A percentile compares a stretch with the other conserved stretches of the same genome.
Conservation (phyloP, 2,329 filamentous ascomycete species). For the Dactylellina leptospora region DNA sequence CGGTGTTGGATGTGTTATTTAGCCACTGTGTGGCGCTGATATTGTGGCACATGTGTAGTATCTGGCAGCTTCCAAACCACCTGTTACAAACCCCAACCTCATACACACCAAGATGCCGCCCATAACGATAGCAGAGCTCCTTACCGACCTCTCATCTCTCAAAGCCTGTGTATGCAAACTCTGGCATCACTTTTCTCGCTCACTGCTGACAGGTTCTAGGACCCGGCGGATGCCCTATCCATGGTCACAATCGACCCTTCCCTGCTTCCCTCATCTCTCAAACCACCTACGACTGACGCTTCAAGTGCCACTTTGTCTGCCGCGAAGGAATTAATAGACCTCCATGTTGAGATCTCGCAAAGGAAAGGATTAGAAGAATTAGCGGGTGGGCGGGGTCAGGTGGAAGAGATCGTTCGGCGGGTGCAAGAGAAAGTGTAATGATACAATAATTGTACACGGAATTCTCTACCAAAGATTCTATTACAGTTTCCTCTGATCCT, state of each 20-base stretch:
- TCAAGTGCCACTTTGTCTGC: slow-evolving; percentile 11
- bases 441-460: background rate
- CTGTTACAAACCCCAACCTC: background rate
- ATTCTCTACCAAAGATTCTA: too few species aligned
- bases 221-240: slow-evolving; percentile 43
- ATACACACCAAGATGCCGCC: slow-evolving; percentile 35
- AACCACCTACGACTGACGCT: background rate
- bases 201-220: slow-evolving; percentile 8
- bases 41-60: too few species aligned
- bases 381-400: slow-evolving; percentile 28
- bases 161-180: slow-evolving; percentile 47
- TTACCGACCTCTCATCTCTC: slow-evolving; percentile 49
- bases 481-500: too few species aligned
- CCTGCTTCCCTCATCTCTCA: slow-evolving; percentile 35
- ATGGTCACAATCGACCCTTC: slow-evolving; percentile 49
- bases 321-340: slow-evolving; percentile 43
- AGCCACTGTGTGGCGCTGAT: background rate
- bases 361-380: slow-evolving; percentile 46
- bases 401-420: slow-evolving; percentile 32
- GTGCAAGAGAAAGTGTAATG: slow-evolving; percentile 39
- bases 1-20: too few species aligned
- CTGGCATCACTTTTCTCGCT: background rate
- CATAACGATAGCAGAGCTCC: slow-evolving; percentile 51
- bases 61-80: background rate
- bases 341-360: slow-evolving; percentile 49